A percentile compares a stretch with the other conserved stretches of the same genome.
phyloP scores from a whole-genome alignment of 1,284 basidiomycete species.

The Puccinia polysora region DNA sequence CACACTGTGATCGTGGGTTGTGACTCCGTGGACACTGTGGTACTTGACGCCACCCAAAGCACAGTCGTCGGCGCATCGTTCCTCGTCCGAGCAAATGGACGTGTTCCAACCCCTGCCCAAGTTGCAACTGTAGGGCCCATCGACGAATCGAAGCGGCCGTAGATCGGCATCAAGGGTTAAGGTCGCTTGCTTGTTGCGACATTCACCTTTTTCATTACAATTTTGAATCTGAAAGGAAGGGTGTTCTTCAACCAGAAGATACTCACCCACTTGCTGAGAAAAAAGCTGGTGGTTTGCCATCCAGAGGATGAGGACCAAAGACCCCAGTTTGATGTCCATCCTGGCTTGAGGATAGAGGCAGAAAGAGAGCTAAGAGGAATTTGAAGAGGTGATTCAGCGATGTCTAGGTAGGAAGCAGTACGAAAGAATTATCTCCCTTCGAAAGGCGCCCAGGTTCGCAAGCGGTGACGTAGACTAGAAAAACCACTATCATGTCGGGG shows the following conservation, averaged over 20 bases:
- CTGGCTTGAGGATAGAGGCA: background rate
- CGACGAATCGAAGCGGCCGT: background rate
- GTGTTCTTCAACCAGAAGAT: background rate
- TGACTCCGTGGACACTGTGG: conserved; percentile 2
- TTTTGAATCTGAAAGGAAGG: conserved; percentile 6
- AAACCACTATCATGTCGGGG: no score
- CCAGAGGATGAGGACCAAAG: no score
- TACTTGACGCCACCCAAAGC: conserved; percentile 10
- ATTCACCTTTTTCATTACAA: background rate
- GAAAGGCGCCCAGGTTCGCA: no score
- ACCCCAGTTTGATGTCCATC: no score
- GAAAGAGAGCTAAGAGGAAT: no score
- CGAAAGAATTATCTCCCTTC: no score
- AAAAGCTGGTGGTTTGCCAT: no score
- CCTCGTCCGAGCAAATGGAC: background rate
- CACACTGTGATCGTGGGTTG: conserved; percentile 5
- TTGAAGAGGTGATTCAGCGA: no score
- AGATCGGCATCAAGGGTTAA: conserved; percentile 7
- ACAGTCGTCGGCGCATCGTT: conserved; percentile 1
- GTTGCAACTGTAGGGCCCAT: conserved; percentile 7
- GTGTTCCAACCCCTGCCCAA: background rate
- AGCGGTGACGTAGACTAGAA: no score
- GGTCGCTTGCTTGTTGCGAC: conserved; percentile 1
- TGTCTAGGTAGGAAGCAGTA: no score
- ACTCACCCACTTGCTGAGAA: conserved; percentile 4